A percentile compares a stretch with the other conserved stretches of the same genome.
Evolutionary conservation across 768 basidiomycete genomes (phyloP).

Genomic region (Suillus bovinus): DNA sequence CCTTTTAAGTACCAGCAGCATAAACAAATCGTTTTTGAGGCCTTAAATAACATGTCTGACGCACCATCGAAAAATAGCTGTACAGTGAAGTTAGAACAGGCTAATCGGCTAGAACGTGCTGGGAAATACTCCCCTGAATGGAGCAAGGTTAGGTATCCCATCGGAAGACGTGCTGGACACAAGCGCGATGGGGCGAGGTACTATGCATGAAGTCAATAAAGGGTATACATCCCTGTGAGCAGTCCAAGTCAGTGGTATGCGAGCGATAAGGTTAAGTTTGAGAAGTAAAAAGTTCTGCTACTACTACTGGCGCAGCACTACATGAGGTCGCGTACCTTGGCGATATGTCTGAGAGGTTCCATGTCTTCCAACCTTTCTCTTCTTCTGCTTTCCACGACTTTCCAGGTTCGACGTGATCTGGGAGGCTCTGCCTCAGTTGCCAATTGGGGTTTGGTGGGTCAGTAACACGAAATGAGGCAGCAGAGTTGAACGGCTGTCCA

Average conservation of each 20-base stretch:
- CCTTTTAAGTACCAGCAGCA: constrained; percentile 32
- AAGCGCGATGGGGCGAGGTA: constrained; percentile 70
- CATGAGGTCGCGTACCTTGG: constrained; percentile 27
- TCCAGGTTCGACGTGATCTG: constrained; percentile 17
- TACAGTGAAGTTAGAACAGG: constrained; percentile 10
- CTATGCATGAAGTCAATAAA: constrained; percentile 56
- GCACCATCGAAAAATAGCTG: constrained; percentile 66
- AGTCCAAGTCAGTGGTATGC: constrained; percentile 25
- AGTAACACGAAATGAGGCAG: constrained; percentile 35
- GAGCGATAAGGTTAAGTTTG: constrained; percentile 18
- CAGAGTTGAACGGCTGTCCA: constrained; percentile 23
- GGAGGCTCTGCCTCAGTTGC: constrained; percentile 43
- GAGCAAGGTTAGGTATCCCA: constrained; percentile 60
- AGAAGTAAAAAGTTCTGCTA: constrained; percentile 5
- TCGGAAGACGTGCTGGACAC: constrained; percentile 57
- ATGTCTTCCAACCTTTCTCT: constrained; percentile 40
- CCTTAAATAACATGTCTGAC: not conserved
- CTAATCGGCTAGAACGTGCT: constrained; percentile 4
- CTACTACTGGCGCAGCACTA: constrained; percentile 6
- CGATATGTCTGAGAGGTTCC: constrained; percentile 37
- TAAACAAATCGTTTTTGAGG: not conserved
- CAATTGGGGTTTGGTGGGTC: constrained; percentile 42
- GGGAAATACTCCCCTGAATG: constrained; percentile 52
- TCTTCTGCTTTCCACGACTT: constrained; percentile 34
- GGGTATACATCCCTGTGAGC: constrained; percentile 40